Conservation (phyloP, 108 stramenopile species). For the Seminavis robusta region DNA sequence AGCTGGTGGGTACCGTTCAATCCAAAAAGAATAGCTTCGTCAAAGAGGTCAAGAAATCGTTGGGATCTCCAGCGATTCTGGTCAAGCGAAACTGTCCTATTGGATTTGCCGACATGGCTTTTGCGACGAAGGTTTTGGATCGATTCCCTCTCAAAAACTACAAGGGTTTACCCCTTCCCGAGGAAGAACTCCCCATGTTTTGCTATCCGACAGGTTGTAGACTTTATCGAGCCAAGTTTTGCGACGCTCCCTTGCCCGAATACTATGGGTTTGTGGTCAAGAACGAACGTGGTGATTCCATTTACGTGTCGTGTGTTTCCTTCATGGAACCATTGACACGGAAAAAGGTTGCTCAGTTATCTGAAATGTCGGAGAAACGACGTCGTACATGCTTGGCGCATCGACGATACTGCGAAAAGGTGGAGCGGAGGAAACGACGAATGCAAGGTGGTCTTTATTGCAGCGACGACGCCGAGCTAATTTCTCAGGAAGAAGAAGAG, state of each 20-base stretch:
- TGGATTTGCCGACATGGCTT: slow-evolving; percentile 78
- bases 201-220: slow-evolving; percentile 83
- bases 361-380: slow-evolving; percentile 48
- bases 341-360: slow-evolving; percentile 46
- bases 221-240: slow-evolving; percentile 56
- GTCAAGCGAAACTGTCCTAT: slow-evolving; percentile 56
- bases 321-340: slow-evolving; percentile 79
- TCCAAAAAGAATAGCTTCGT: not conserved
- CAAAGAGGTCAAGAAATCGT: not conserved
- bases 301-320: slow-evolving; percentile 80
- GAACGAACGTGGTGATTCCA: slow-evolving; percentile 83
- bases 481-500: not conserved
- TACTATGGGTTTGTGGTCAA: slow-evolving; percentile 90
- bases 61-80: slow-evolving; percentile 34
- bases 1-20: not conserved
- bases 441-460: not conserved
- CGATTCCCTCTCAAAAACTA: slow-evolving; percentile 84
- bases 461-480: not conserved
- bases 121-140: slow-evolving; percentile 69
- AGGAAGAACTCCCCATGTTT: slow-evolving; percentile 89
- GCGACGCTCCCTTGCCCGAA: slow-evolving; percentile 62
- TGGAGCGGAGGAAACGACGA: slow-evolving; percentile 4
- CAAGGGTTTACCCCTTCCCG: slow-evolving; percentile 78
- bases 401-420: slow-evolving; percentile 43
- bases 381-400: slow-evolving; percentile 62